phyloP scores from a whole-genome alignment of 768 basidiomycete species.

The Suillus hirtellus region DNA sequence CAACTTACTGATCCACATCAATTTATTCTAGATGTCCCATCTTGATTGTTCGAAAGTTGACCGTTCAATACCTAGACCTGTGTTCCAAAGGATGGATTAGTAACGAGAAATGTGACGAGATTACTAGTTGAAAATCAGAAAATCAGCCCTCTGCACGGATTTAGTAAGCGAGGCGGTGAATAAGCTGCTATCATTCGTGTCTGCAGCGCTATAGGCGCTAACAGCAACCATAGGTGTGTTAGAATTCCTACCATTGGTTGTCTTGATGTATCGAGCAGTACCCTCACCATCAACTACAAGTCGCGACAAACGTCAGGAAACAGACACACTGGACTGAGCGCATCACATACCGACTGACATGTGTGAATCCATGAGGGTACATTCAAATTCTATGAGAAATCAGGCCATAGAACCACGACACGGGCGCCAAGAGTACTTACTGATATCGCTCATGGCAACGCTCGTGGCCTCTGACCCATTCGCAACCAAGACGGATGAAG shows the following conservation, averaged over 20 bases:
- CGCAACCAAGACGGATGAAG: conserved; percentile 91
- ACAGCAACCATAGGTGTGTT: conserved; percentile 91
- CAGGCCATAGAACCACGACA: conserved; percentile 6
- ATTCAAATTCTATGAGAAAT: conserved; percentile 76
- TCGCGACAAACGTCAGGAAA: conserved; percentile 27
- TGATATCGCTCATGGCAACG: conserved; percentile 98
- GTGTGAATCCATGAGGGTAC: conserved; percentile 92
- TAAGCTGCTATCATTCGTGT: conserved; percentile 64
- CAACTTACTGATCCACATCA: too few species aligned
- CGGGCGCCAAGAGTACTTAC: conserved; percentile 50
- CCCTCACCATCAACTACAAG: conserved; percentile 87
- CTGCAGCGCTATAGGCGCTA: conserved; percentile 79
- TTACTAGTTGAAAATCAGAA: too few species aligned
- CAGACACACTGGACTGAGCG: background rate
- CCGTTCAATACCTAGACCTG: too few species aligned
- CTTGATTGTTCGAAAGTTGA: too few species aligned
- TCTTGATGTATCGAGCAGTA: conserved; percentile 96
- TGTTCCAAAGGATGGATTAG: too few species aligned
- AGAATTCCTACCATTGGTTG: conserved; percentile 92
- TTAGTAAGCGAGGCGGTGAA: conserved; percentile 85
- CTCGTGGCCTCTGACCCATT: conserved; percentile 97
- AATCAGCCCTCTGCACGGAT: conserved; percentile 84
- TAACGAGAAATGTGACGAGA: too few species aligned
- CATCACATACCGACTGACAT: conserved; percentile 84
- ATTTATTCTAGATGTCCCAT: too few species aligned